Evolutionary conservation across 1,139 yeast genomes (phyloP).

Genomic region (Blastobotrys apis): DNA sequence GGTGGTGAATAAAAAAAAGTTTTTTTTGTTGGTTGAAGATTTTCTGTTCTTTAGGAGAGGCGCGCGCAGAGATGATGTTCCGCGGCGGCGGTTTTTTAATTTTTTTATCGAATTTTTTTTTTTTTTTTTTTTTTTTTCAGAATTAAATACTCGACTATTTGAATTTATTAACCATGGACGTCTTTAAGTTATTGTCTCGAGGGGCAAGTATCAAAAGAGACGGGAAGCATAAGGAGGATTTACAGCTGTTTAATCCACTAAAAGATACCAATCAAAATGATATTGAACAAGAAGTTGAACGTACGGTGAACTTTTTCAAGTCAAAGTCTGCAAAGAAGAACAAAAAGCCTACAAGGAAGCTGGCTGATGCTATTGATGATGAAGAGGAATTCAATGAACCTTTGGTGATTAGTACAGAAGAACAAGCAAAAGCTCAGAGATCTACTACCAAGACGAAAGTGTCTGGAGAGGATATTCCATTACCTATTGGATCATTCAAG

Average conservation of each 20-base stretch:
- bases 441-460: slow-evolving; percentile 57
- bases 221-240: slow-evolving; percentile 34
- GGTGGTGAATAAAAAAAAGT: background rate
- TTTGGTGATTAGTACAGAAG: slow-evolving; percentile 47
- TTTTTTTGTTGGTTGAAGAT: background rate
- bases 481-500: slow-evolving; percentile 85
- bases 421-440: slow-evolving; percentile 57
- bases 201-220: slow-evolving; percentile 73
- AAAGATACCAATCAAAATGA: slow-evolving; percentile 40
- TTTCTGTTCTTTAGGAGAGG: too few relatives aligned
- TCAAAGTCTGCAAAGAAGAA: slow-evolving; percentile 10
- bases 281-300: slow-evolving; percentile 17
- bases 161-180: slow-evolving; percentile 89
- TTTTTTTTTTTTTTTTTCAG: background rate
- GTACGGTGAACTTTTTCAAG: slow-evolving; percentile 62
- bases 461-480: slow-evolving; percentile 72
- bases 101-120: too few relatives aligned
- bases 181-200: slow-evolving; percentile 75
- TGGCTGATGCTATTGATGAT: slow-evolving; percentile 24
- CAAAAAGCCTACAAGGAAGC: slow-evolving; percentile 22
- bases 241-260: slow-evolving; percentile 25
- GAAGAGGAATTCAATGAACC: slow-evolving; percentile 38
- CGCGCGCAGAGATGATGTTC: too few relatives aligned
- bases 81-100: too few relatives aligned
- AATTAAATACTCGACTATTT: background rate